phyloP scores from a whole-genome alignment of 768 basidiomycete genomes.

The Pisolithus marmoratus region DNA sequence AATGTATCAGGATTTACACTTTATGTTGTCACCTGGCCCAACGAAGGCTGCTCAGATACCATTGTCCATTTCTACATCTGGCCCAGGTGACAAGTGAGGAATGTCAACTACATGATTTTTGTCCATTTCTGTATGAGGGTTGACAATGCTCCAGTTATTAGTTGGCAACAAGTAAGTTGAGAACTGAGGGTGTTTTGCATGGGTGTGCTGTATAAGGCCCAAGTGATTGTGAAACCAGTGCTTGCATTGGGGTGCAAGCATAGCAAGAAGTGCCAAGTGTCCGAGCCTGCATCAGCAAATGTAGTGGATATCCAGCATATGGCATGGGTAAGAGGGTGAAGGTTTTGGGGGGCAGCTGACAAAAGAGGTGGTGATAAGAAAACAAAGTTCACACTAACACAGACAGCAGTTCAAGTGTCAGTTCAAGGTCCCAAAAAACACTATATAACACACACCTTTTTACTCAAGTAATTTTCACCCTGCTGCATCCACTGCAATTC shows the following conservation, averaged over 20 bases:
- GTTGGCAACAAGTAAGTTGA: background rate
- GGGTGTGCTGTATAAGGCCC: constrained; percentile 1
- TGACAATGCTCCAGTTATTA: too few relatives aligned
- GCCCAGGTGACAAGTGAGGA: too few relatives aligned
- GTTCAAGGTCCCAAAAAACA: background rate
- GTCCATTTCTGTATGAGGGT: too few relatives aligned
- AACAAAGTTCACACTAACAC: background rate
- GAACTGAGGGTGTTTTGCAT: background rate
- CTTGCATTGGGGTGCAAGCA: background rate
- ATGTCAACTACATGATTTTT: too few relatives aligned
- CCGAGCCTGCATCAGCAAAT: background rate
- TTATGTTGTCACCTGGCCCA: too few relatives aligned
- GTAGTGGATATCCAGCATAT: background rate
- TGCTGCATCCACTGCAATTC: background rate
- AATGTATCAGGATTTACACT: background rate
- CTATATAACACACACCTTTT: background rate
- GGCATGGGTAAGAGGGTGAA: background rate
- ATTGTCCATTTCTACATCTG: too few relatives aligned
- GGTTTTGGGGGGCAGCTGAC: background rate
- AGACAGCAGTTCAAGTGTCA: background rate
- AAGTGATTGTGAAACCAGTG: background rate
- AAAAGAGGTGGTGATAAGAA: background rate
- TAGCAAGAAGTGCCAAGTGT: background rate
- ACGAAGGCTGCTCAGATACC: too few relatives aligned
- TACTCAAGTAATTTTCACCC: background rate